These are phyloP conservation scores for Kazachstania bromeliacearum DNA, from an alignment of 805 yeast species.

Conservation along the genomic window DNA sequence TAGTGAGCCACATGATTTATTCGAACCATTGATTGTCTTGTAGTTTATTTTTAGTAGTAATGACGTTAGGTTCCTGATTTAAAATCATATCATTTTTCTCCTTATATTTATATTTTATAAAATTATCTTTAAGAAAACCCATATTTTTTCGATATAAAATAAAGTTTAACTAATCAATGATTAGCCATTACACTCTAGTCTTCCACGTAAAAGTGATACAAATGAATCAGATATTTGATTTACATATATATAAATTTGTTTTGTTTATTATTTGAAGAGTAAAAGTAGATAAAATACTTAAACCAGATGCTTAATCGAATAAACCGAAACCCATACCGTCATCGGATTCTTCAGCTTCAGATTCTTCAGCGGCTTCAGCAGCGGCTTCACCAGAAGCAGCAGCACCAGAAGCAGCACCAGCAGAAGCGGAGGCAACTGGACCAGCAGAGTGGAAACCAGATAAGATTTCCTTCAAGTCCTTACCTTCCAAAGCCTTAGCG, in stretches of 20 bases:
- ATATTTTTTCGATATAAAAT: not conserved
- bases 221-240: too few relatives aligned
- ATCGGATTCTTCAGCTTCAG: constrained; percentile 67
- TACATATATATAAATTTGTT: not conserved
- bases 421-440: constrained; percentile 36
- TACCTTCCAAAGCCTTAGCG: constrained; percentile 79
- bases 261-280: not conserved
- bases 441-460: constrained; percentile 42
- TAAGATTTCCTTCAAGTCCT: constrained; percentile 63
- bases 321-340: constrained; percentile 91
- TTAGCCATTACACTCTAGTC: too few relatives aligned
- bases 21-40: constrained; percentile 17
- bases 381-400: constrained; percentile 41
- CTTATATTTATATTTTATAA: not conserved
- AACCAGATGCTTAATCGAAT: constrained; percentile 60
- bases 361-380: constrained; percentile 53
- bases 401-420: constrained; percentile 38
- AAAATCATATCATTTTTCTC: not conserved
- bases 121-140: not conserved
- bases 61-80: too few relatives aligned
- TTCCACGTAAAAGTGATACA: constrained; percentile 1
- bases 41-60: not conserved
- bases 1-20: constrained; percentile 25
- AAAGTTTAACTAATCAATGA: not conserved
- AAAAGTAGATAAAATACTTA: not conserved